phyloP scores from a whole-genome alignment of 306 rosid species.

The Cucumis hystrix region DNA sequence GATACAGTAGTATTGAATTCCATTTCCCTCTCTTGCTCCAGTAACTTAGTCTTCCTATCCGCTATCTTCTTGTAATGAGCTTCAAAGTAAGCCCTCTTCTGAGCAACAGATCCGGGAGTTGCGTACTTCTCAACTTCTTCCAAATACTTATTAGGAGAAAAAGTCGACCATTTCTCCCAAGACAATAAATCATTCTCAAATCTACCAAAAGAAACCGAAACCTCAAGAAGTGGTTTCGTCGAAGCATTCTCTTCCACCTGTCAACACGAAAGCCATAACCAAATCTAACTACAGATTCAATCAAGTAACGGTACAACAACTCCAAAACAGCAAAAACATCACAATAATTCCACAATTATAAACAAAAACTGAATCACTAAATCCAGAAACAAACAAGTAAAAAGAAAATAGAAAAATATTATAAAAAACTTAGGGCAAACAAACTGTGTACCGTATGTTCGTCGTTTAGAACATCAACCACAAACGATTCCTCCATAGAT shows the following conservation, averaged over 20 bases:
- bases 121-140: constrained; percentile 97
- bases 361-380: neutral
- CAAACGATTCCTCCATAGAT: constrained; percentile 50
- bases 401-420: neutral
- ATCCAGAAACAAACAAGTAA: neutral
- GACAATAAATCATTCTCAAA: constrained; percentile 84
- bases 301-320: neutral
- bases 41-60: constrained; percentile 65
- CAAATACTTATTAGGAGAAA: constrained; percentile 82
- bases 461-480: constrained; percentile 24
- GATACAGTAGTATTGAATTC: constrained; percentile 25
- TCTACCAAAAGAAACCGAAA: constrained; percentile 86
- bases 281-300: constrained; percentile 18
- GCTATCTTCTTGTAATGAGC: constrained; percentile 95
- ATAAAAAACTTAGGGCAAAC: constrained; percentile 9
- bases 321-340: neutral
- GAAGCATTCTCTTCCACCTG: constrained; percentile 65
- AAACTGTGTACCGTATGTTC: constrained; percentile 45
- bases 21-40: constrained; percentile 47
- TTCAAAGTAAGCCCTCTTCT: constrained; percentile 88
- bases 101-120: constrained; percentile 92
- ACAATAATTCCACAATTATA: neutral
- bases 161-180: constrained; percentile 97
- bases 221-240: constrained; percentile 49
- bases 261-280: constrained; percentile 11